Evolutionary conservation across 108 stramenopile species (phyloP).

Genomic region (Tribonema minus): DNA sequence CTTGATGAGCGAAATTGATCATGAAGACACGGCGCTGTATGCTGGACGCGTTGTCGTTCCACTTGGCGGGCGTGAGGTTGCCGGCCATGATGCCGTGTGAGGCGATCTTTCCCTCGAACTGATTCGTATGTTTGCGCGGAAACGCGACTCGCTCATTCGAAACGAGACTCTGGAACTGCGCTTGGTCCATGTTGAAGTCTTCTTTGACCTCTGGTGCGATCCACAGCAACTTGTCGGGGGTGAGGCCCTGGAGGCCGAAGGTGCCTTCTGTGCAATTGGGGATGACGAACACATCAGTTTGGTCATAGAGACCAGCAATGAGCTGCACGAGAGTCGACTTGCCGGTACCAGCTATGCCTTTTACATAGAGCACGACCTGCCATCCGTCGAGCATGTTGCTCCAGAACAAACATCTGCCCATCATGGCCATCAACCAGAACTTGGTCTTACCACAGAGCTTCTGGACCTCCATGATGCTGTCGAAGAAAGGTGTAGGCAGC

Average conservation of each 20-base stretch:
- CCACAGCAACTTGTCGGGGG: constrained; percentile 1
- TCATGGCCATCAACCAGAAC: neutral
- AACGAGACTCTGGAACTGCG: constrained; percentile 10
- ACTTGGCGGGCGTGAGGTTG: neutral
- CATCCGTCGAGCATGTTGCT: neutral
- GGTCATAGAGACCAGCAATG: neutral
- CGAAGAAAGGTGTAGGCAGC: neutral
- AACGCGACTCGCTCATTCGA: neutral
- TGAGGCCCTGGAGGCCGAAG: neutral
- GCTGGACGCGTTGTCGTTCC: neutral
- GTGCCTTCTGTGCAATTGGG: neutral
- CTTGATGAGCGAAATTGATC: neutral
- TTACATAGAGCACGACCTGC: constrained; percentile 16
- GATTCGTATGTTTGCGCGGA: neutral
- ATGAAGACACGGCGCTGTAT: neutral
- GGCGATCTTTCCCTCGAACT: neutral
- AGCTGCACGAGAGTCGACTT: constrained; percentile 3
- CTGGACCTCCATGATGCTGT: neutral
- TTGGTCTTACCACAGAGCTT: neutral
- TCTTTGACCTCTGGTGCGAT: constrained; percentile 1
- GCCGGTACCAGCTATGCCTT: constrained; percentile 1
- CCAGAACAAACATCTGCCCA: neutral
- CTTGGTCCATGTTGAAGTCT: constrained; percentile 23
- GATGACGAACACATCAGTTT: neutral
- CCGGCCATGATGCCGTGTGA: constrained; percentile 8